Base-by-base conservation (phyloP, 108 stramenopile species). In the Epithemia pelagica region DNA sequence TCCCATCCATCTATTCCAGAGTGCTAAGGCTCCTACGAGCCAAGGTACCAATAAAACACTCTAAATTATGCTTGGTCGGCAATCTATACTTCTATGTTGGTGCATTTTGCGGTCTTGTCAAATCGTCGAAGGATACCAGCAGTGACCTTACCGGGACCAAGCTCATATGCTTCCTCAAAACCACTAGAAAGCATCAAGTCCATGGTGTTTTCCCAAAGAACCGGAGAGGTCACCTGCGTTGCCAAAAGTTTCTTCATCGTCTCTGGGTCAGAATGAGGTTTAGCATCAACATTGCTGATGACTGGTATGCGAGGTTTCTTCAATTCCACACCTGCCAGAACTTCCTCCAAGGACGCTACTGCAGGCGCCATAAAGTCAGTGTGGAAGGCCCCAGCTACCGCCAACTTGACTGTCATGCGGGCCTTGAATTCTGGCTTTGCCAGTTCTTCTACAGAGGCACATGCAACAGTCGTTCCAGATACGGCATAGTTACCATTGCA, bases 361-460 rank as follows among this genome's bases (percentile, higher is more conserved):
- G 97, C 97, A 53, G 96, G 92, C 19, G 84, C 80, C 97, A 98
- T 98, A 72, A 96, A 98, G 56, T 94, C 88, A 68, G 97, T 98
- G 77, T 98, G 97, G 83, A 98, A 98, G 21, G 97, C 97, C 23
- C 97, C 97, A 23, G 97, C 97, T 30, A 98, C 97, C 53, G 96
- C 95, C 22, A 98, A 81, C 66, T 91, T 93, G 52, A 98, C 97
- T 18, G 96, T 96, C 97, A 98, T 98, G 28, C 97, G 84, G 25
- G 96, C 96, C 77, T 91, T 91, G 72, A 98, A 98, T 56, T 95
- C 95, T 10, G 96, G 96, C 86, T 97, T 97, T 71, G 97, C 97
- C 57, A 98, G 80, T 69, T 94, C 91, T 27, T 82, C 82, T 28
- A 92, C 80, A 32, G 71, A 75, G 57, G 95, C 95, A 66, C 94